phyloP scores from a whole-genome alignment of 352 stramenopile genomes.

The Pythium catenulatum region DNA sequence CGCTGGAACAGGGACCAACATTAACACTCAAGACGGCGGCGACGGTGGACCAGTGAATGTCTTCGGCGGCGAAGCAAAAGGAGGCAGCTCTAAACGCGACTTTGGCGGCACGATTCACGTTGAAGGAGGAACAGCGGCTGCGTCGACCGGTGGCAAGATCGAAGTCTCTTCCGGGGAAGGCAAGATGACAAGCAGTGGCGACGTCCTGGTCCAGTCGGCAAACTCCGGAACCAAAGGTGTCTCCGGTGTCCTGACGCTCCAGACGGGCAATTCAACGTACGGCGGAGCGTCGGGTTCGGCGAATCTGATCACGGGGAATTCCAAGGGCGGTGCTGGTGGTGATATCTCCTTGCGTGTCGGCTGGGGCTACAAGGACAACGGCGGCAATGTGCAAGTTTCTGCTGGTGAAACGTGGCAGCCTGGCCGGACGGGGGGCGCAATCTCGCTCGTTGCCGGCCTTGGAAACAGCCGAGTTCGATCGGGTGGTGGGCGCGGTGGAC shows the following conservation, averaged over 20 bases:
- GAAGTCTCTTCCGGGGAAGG: constrained; percentile 77
- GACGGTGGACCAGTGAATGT: constrained; percentile 79
- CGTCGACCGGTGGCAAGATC: constrained; percentile 80
- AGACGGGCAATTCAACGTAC: constrained; percentile 81
- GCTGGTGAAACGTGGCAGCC: constrained; percentile 76
- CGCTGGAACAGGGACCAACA: constrained; percentile 76
- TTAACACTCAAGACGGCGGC: constrained; percentile 72
- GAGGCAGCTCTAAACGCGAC: constrained; percentile 67
- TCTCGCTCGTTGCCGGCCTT: constrained; percentile 73
- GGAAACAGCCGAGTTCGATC: constrained; percentile 68
- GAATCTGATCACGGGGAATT: constrained; percentile 84
- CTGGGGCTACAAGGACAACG: constrained; percentile 87
- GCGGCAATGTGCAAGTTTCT: constrained; percentile 87
- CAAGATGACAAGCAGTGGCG: constrained; percentile 75
- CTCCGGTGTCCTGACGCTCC: constrained; percentile 84
- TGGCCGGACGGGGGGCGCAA: constrained; percentile 71
- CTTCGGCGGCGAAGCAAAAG: constrained; percentile 77
- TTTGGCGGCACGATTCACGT: constrained; percentile 78
- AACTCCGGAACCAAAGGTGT: constrained; percentile 89
- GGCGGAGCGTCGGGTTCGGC: constrained; percentile 83
- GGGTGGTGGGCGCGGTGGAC: constrained; percentile 78
- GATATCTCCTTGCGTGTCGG: constrained; percentile 89
- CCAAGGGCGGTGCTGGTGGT: constrained; percentile 84
- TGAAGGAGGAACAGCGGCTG: constrained; percentile 74
- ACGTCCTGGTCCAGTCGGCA: constrained; percentile 78